Evolutionary conservation across 179 eudicot species (phyloP).

Genomic region (Amaranthus tricolor): DNA sequence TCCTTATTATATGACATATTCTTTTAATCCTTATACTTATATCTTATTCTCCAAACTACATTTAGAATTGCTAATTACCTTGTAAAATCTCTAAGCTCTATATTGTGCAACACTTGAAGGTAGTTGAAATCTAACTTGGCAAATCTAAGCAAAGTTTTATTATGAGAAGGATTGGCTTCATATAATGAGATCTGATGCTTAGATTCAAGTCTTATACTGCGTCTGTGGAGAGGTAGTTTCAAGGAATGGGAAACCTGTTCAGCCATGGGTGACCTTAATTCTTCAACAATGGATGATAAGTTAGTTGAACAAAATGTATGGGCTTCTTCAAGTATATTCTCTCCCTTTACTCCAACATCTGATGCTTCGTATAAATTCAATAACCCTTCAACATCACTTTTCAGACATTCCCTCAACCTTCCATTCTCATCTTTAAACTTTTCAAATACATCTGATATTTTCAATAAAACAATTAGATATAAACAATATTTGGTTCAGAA

Average conservation of each 20-base stretch:
- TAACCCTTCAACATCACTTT: not conserved
- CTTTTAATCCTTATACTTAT: too few species aligned
- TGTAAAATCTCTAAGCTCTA: not conserved
- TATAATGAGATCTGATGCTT: not conserved
- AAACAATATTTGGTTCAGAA: too few species aligned
- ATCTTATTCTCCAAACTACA: too few species aligned
- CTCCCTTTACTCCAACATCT: not conserved
- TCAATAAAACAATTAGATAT: not conserved
- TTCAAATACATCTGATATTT: not conserved
- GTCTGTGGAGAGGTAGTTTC: not conserved
- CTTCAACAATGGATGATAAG: not conserved
- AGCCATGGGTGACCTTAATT: not conserved
- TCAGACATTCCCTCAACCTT: not conserved
- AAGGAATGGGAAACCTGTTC: conserved; percentile 12
- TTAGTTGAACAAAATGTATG: not conserved
- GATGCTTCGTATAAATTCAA: conserved; percentile 7
- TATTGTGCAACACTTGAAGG: conserved; percentile 12
- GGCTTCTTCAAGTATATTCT: not conserved
- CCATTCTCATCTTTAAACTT: conserved; percentile 7
- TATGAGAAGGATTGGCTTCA: not conserved
- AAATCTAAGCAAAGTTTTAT: not conserved
- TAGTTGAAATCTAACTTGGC: conserved; percentile 15
- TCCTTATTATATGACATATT: too few species aligned
- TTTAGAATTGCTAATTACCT: too few species aligned
- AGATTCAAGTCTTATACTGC: conserved; percentile 1